These are phyloP conservation scores for Tulasnella sp. DNA, from an alignment of 768 basidiomycete genomes.

Conservation along the genomic window DNA sequence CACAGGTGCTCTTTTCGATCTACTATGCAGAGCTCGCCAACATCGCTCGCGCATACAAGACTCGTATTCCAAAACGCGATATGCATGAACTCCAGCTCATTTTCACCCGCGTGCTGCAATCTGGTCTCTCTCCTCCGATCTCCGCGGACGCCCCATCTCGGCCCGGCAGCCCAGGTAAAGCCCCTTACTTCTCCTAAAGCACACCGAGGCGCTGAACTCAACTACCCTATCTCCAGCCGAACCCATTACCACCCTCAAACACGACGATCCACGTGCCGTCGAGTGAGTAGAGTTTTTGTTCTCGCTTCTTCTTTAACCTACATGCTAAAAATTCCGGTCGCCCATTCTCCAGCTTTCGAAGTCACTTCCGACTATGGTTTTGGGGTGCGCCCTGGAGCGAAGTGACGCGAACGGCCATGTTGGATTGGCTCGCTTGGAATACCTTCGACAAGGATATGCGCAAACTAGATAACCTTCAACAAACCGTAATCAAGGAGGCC, in stretches of 20 bases:
- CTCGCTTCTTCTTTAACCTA: constrained; percentile 29
- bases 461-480: constrained; percentile 37
- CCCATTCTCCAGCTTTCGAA: neutral
- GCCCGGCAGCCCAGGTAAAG: constrained; percentile 29
- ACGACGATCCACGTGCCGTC: constrained; percentile 56
- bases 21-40: constrained; percentile 46
- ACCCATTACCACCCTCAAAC: constrained; percentile 43
- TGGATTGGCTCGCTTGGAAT: constrained; percentile 74
- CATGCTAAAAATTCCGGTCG: too few relatives aligned
- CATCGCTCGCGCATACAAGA: constrained; percentile 36
- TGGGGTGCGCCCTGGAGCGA: constrained; percentile 60
- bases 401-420: constrained; percentile 51
- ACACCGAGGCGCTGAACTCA: constrained; percentile 34
- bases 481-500: constrained; percentile 45
- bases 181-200: constrained; percentile 42
- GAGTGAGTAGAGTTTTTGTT: constrained; percentile 28
- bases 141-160: neutral
- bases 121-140: constrained; percentile 46
- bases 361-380: constrained; percentile 42
- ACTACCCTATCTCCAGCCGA: constrained; percentile 52
- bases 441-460: constrained; percentile 56
- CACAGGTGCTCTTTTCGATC: constrained; percentile 57
- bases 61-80: constrained; percentile 38
- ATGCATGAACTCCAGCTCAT: constrained; percentile 46
- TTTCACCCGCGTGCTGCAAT: constrained; percentile 51